Base-by-base conservation (phyloP, 2,329 filamentous ascomycete species). In the Colletotrichum siamense region DNA sequence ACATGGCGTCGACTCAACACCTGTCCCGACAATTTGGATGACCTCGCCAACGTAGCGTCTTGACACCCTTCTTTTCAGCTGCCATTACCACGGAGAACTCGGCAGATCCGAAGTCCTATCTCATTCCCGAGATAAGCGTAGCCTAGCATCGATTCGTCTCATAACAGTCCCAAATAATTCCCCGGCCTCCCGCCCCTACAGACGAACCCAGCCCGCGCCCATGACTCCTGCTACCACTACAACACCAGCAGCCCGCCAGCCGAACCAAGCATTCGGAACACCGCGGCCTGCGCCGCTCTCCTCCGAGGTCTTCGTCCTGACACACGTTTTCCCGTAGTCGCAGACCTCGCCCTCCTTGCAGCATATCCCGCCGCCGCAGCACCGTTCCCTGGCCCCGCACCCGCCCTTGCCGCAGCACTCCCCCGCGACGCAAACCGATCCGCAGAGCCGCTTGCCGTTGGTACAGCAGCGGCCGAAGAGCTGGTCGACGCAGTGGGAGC, bases 391-490 rank as follows among this genome's bases (percentile, higher is more conserved):
- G 13, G 6, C 5, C 3, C 44, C 61, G 28, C 63, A 68, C 15
- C 52, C 69, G 3, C 61, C 63, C 39, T 30, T 13, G 16, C 64
- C 69, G 26, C 76, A 77, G n/a, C 68, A 76, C 39, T 63, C 69
- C 13, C 69, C 76, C 5, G 22, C n/a, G 5, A 73, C 73, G 30
- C 76, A 77, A 2, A 63, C 49, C 5, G 30, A 44, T n/a, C 32
- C 64, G 61, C 73, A 73, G 13, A 76, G 65, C 57, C 18, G 55
- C 69, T 67, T 65, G 16, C 49, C 65, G 4, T 34, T 8, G 6
- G 64, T 30, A 32, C 76, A 77, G 69, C 76, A 77, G 5, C 49
- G n/a, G 18, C 76, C 73, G 10, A 71, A 34, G 22, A 24, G 49
- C 57, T 7, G 22, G 68, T 77, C 77, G 28, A 67, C 77, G 71